A percentile compares a stretch with the other conserved stretches of the same genome.
Evolutionary conservation across 2,329 filamentous ascomycete genomes (phyloP).

Genomic region (Talaromyces atroroseus): DNA sequence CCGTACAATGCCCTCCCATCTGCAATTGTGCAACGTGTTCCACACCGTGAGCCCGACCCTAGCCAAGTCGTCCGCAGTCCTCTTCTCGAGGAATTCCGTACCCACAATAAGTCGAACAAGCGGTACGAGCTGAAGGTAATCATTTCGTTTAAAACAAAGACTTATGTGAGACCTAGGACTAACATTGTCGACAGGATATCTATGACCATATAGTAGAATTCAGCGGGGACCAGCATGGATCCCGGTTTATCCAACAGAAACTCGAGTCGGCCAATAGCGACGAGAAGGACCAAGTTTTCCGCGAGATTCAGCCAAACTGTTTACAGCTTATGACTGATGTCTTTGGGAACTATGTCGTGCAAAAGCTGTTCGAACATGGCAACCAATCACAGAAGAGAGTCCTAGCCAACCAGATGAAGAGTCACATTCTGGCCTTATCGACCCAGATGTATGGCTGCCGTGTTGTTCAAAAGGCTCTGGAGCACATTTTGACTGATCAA

Average conservation of each 20-base stretch:
- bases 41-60: constrained; percentile 53
- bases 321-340: constrained; percentile 91
- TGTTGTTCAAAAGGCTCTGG: constrained; percentile 93
- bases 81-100: constrained; percentile 73
- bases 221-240: constrained; percentile 91
- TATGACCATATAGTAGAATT: constrained; percentile 87
- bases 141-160: neutral
- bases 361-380: constrained; percentile 95
- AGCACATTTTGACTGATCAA: constrained; percentile 87
- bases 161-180: neutral
- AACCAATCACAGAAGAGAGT: constrained; percentile 89
- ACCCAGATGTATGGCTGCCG: constrained; percentile 89
- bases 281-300: constrained; percentile 86
- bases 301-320: constrained; percentile 77
- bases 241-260: constrained; percentile 90
- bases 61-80: constrained; percentile 62
- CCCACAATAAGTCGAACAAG: constrained; percentile 64
- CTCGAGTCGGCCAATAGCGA: constrained; percentile 90
- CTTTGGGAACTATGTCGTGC: constrained; percentile 97
- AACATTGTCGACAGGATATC: constrained; percentile 57
- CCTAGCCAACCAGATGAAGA: constrained; percentile 80
- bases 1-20: constrained; percentile 25
- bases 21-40: constrained; percentile 35
- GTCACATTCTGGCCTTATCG: constrained; percentile 73
- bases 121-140: constrained; percentile 71